Evolutionary conservation across 2,329 filamentous ascomycete species (phyloP), one percentile per base, ranked within the genome.

Genomic region (Aspergillus pseudonomiae): DNA sequence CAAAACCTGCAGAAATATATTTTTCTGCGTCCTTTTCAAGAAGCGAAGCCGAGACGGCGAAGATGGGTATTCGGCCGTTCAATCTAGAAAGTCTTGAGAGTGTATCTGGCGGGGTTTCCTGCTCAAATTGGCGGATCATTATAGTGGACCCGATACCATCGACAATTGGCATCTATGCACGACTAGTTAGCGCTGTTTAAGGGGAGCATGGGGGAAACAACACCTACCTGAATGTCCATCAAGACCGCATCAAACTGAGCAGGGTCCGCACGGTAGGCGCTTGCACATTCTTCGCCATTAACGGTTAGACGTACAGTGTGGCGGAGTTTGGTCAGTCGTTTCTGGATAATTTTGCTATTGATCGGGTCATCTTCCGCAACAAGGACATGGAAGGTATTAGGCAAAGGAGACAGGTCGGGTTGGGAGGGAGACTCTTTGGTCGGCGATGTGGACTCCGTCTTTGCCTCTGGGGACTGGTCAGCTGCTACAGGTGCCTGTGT

Each of bases 351-450:
- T 67, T 89, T 92, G 78, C 91, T 91, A 68, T 97, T 97, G 71
- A 96, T 88, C 0, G 93, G 92, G 70, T 97, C 93, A 68, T 97
- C 93, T 73, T 97, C 93, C 0, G 93, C 93, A 28, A 96, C 88
- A 19, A 97, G 82, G 0, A 96, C 88, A 26, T 62, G 68, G 7
- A 75, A 63, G 5, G 64, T 46, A 4, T 63, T 52, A 4, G 50
- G 36, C 16, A 57, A 54, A 9, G 60, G 4, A 1, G 61, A 41
- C 3, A 21, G 54, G 26, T 48, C 4, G 11, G 55, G 10, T n/a
- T 52, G 43, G 11, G 32, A 10, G n/a, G 52, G 32, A 5, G 52
- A n/a, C 6, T 55, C 52, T 36, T 39, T 26, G 34, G 12, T 19
- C n/a, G 32, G 21, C 32, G 28, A 34, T n/a, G 48, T 24, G 19